A percentile compares a stretch with the other conserved stretches of the same genome.
Evolutionary conservation across 108 stramenopile species (phyloP).

Genomic region (Discostella stelligeroides): DNA sequence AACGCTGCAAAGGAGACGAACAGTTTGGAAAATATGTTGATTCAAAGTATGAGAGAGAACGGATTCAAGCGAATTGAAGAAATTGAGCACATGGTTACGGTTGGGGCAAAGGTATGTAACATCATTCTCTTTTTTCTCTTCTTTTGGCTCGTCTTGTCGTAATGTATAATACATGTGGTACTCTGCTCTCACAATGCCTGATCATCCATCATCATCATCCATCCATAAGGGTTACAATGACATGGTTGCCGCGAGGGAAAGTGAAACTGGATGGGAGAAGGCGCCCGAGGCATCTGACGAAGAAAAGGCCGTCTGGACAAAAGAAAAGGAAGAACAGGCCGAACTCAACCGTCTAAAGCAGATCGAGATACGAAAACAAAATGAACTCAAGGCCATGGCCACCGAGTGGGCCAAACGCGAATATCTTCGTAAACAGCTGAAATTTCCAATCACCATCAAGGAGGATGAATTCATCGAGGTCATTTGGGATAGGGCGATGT

Average conservation of each 20-base stretch:
- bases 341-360: conserved; percentile 21
- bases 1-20: conserved; percentile 48
- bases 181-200: background rate
- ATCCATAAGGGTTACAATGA: conserved; percentile 36
- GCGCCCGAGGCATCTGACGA: conserved; percentile 48
- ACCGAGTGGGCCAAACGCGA: conserved; percentile 83
- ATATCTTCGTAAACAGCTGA: conserved; percentile 64
- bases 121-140: too few relatives aligned
- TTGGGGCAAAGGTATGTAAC: conserved; percentile 59
- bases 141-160: too few relatives aligned
- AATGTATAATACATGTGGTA: too few relatives aligned
- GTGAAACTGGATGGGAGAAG: conserved; percentile 41
- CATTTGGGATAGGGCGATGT: conserved; percentile 82
- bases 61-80: conserved; percentile 81
- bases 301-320: conserved; percentile 35
- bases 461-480: conserved; percentile 69
- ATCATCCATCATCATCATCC: background rate
- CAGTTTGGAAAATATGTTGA: conserved; percentile 61
- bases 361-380: conserved; percentile 42
- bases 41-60: conserved; percentile 75
- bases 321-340: conserved; percentile 19
- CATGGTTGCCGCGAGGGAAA: conserved; percentile 28
- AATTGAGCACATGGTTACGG: conserved; percentile 81
- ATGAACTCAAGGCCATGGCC: conserved; percentile 66
- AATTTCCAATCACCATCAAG: conserved; percentile 44